Percentiles rank a stretch among this genome's conserved stretches.
These are phyloP conservation scores for Exophiala aquamarina DNA, from an alignment of 2,329 filamentous ascomycete species.

Conservation along the genomic window DNA sequence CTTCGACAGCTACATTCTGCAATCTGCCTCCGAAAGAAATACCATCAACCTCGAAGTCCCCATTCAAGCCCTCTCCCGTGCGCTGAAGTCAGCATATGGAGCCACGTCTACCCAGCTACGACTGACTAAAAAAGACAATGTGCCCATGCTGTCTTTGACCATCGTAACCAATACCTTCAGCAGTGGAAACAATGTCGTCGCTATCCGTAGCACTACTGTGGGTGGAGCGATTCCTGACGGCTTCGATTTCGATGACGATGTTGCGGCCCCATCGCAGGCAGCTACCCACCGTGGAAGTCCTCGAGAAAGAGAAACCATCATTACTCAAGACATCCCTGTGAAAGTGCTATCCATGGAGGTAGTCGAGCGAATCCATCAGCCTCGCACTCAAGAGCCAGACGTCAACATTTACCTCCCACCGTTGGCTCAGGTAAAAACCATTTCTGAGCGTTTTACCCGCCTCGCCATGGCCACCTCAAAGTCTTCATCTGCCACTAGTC, in stretches of 20 bases:
- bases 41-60: conserved; percentile 96
- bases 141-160: conserved; percentile 85
- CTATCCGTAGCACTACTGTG: conserved; percentile 28
- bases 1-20: conserved; percentile 76
- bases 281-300: conserved; percentile 50
- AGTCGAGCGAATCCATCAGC: conserved; percentile 93
- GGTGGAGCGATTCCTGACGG: conserved; percentile 22
- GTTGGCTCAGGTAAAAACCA: conserved; percentile 83
- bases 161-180: conserved; percentile 74
- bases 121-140: conserved; percentile 86
- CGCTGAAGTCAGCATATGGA: conserved; percentile 83
- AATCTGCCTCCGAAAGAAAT: conserved; percentile 78
- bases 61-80: conserved; percentile 80
- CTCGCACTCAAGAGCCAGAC: conserved; percentile 84
- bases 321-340: conserved; percentile 95
- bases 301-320: conserved; percentile 81
- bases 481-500: conserved; percentile 25
- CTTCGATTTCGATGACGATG: conserved; percentile 34
- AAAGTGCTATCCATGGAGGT: conserved; percentile 79
- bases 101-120: conserved; percentile 80
- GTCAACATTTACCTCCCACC: conserved; percentile 90
- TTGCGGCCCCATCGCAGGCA: conserved; percentile 46
- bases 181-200: conserved; percentile 48
- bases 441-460: conserved; percentile 93
- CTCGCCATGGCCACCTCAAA: conserved; percentile 56